These are phyloP conservation scores for Dothideomycetidae sp. DNA, from an alignment of 2,329 filamentous ascomycete genomes.

Conservation along the genomic window DNA sequence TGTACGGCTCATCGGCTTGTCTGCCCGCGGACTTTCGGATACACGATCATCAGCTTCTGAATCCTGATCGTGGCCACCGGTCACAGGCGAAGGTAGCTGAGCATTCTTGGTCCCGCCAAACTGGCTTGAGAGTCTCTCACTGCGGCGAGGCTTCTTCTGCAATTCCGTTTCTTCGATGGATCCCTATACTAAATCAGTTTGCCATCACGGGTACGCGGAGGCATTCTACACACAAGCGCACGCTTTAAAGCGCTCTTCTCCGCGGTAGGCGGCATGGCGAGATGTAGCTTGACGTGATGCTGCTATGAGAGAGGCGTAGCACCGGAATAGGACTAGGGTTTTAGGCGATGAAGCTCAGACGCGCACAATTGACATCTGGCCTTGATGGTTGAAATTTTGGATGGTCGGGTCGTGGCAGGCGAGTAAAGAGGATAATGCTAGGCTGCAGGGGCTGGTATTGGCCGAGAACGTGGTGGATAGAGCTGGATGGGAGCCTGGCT, in stretches of 20 bases:
- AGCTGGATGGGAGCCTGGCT: too few species aligned
- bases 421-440: too few species aligned
- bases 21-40: slow-evolving; percentile 1
- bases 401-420: too few species aligned
- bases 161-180: slow-evolving; percentile 45
- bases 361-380: too few species aligned
- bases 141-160: slow-evolving; percentile 72
- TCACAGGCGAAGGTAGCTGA: slow-evolving; percentile 71
- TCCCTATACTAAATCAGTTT: slow-evolving; percentile 34
- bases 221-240: slow-evolving; percentile 47
- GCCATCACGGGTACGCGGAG: not conserved
- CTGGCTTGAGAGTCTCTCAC: slow-evolving; percentile 45
- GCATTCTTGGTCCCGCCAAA: slow-evolving; percentile 33
- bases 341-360: too few species aligned
- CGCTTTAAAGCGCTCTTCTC: slow-evolving; percentile 83
- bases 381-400: too few species aligned
- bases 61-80: slow-evolving; percentile 42
- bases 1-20: slow-evolving; percentile 26
- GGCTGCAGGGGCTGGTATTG: too few species aligned
- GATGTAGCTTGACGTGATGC: too few species aligned
- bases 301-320: too few species aligned
- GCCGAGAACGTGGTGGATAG: too few species aligned
- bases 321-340: too few species aligned
- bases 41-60: slow-evolving; percentile 17
- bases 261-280: slow-evolving; percentile 8